These are phyloP conservation scores for Ustilago xerochloae DNA, from an alignment of 1,284 basidiomycete species.

Conservation along the genomic window DNA sequence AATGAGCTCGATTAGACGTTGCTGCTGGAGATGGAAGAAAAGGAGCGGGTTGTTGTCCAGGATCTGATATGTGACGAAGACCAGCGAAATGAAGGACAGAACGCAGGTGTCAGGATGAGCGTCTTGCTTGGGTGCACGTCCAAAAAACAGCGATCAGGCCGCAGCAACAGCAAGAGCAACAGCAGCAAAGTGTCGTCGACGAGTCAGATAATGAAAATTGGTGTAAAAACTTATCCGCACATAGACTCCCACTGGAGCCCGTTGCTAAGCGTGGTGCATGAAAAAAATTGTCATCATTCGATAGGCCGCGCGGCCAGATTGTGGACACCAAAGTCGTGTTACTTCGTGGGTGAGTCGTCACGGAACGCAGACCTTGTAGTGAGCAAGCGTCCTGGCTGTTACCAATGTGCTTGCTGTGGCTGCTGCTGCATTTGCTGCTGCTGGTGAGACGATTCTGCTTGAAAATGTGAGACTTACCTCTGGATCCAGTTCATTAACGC, in stretches of 20 bases:
- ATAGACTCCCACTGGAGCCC: constrained; percentile 54
- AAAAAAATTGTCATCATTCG: constrained; percentile 73
- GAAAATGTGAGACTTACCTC: constrained; percentile 77
- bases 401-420: no score
- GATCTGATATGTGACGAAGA: constrained; percentile 75
- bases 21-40: constrained; percentile 92
- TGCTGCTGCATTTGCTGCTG: constrained; percentile 15
- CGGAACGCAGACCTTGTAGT: no score
- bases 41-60: constrained; percentile 89
- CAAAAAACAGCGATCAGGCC: neutral
- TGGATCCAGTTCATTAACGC: constrained; percentile 93
- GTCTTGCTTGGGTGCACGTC: neutral
- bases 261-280: constrained; percentile 98
- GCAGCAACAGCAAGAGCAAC: constrained; percentile 3
- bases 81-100: neutral
- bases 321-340: no score
- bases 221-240: constrained; percentile 53
- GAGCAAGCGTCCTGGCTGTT: no score
- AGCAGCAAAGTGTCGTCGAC: constrained; percentile 8
- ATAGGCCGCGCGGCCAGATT: no score
- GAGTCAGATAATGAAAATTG: constrained; percentile 42
- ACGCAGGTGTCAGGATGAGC: constrained; percentile 7
- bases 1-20: constrained; percentile 93
- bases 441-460: neutral
- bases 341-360: no score